Base-by-base conservation (phyloP, 352 stramenopile species). In the Aphanomyces euteiches region DNA sequence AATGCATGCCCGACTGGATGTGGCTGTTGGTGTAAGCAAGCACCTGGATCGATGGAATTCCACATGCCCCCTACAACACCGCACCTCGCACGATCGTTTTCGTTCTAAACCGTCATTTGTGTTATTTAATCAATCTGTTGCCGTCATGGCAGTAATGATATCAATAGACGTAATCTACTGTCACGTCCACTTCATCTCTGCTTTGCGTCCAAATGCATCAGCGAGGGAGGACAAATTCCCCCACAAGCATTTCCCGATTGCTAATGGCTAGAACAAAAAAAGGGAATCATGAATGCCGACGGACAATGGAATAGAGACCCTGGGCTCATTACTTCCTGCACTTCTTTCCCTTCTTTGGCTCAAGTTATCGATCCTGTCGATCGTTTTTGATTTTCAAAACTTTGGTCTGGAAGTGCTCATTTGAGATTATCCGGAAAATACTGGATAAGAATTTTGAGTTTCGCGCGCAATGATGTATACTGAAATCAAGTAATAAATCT, bases 21-120 rank as follows among this genome's bases (percentile, higher is more conserved):
- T 40, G 85, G 87, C 19, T 95, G 87, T 73, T 93, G 85, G 87
- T 95, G 87, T 75, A 92, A 92, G 50, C 82, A 91, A 59, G 78
- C 83, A 2, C 90, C 85, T 7, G 80, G 75, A 8, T 7, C 59
- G 7, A 48, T 48, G 15, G 41, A 67, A 45, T 67, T 67, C 56
- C 39, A 47, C 8, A 61, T 70, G n/a, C n/a, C 64, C 3, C 4
- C 40, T 5, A 54, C 64, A 15, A 45, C 64, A 12, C 34, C 54
- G 61, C 61, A 47, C 47, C 21, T 47, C 21, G 38, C 47, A 0
- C 45, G 64, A 34, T 60, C 64, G 15, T 19, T 47, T 38, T 70
- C 54, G 54, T 53, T 60, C 10, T 63, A 70, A 53, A 0, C 7
- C 28, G 28, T 28, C 28, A 28, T 28, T 28, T 28, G 28, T 28